Base-by-base conservation (phyloP, 768 basidiomycete species). In the Mrakia frigida region DNA sequence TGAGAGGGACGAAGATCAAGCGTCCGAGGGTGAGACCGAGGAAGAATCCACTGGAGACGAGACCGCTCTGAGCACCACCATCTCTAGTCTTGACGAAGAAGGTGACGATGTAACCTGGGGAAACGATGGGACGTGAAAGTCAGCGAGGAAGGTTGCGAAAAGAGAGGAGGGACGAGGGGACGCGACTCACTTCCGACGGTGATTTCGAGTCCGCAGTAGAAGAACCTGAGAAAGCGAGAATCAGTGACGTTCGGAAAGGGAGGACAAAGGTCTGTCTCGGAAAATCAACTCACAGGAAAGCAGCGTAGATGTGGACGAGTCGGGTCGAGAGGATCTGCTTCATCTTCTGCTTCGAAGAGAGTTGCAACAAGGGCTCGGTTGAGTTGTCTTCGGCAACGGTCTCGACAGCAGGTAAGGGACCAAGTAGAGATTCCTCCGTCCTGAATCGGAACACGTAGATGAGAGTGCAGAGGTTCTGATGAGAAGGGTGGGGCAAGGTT, bases 361-460 rank as follows among this genome's bases (percentile, higher is more conserved):
- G 53, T 59, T 78, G n/a, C 31, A 23, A 35, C 56, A 63, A 53
- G 14, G 74, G 33, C 1, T 39, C 68, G 35, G 35, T 23, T 6
- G 61, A 63, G 31, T 21, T 9, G 14, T 33, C 28, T 5, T 21
- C 46, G 33, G 21, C 41, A 41, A 23, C 6, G 50, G 25, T 21
- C 13, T 71, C 70, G 31, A 56, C 70, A 3, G 13, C 33, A 2
- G 50, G 70, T 59, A 53, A 14, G 11, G n/a, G 50, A 11, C 75
- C 75, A 21, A 76, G 59, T 2, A 76, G 53, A 21, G 53, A 63
- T 80, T 92, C 89, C 80, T 92, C 91, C 0, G 82, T 86, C 81
- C 88, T 89, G 70, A 90, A 83, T n/a, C 88, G 86, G 83, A 94
- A 93, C 3, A 91, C 87, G 3, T 80, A 74, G 3, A 86, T 79